phyloP scores from a whole-genome alignment of 208 protist genomes.

The Lotmaria passim region DNA sequence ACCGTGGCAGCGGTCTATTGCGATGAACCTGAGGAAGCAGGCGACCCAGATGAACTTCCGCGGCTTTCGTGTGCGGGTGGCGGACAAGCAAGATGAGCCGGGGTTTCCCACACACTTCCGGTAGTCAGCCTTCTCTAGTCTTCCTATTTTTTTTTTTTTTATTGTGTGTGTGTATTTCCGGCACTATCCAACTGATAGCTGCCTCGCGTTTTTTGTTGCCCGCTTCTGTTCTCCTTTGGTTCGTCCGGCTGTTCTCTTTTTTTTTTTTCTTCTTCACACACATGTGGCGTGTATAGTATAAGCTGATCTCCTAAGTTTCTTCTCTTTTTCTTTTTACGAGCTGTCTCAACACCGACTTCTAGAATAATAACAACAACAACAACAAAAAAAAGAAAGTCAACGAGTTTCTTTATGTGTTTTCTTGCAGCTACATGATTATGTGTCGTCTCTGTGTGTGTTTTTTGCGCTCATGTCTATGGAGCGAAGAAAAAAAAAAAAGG shows the following conservation, averaged over 20 bases:
- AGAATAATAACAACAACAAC: neutral
- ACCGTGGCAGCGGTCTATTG: slow-evolving; percentile 74
- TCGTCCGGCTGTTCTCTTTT: neutral
- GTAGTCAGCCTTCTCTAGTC: slow-evolving; percentile 33
- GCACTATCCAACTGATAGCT: too few relatives aligned
- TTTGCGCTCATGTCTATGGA: too few relatives aligned
- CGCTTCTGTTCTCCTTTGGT: neutral
- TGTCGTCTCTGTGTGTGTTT: too few relatives aligned
- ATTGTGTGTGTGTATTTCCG: too few relatives aligned
- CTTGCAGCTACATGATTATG: too few relatives aligned
- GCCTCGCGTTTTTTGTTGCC: too few relatives aligned
- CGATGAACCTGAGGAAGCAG: slow-evolving; percentile 39
- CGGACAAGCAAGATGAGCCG: slow-evolving; percentile 79
- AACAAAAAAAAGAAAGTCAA: too few relatives aligned
- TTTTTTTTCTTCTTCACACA: neutral
- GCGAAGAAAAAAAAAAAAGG: too few relatives aligned
- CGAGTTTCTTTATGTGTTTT: too few relatives aligned
- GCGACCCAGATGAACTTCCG: slow-evolving; percentile 62
- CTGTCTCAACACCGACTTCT: too few relatives aligned
- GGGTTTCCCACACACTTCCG: slow-evolving; percentile 88
- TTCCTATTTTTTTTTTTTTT: neutral
- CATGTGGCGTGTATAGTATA: slow-evolving; percentile 7
- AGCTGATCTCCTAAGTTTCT: neutral
- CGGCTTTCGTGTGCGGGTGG: slow-evolving; percentile 75
- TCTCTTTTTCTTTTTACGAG: too few relatives aligned